Conservation (phyloP, 78 protist species). For the Bigelowiella natans region DNA sequence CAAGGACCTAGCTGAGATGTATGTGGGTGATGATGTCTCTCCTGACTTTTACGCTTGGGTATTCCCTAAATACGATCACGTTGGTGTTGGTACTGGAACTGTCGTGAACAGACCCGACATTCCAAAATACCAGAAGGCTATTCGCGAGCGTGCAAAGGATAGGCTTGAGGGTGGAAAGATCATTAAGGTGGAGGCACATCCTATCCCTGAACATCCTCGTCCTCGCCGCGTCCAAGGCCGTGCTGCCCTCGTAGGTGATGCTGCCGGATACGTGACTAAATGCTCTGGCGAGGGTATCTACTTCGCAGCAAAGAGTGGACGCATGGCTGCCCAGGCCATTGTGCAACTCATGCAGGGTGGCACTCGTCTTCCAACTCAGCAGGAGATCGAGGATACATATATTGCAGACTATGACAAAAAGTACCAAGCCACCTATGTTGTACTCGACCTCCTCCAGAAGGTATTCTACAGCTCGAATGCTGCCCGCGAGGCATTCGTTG, state of each 20-base stretch:
- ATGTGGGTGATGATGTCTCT: conserved; percentile 32
- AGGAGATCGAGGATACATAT: conserved; percentile 25
- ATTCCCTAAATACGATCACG: conserved; percentile 46
- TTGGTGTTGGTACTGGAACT: conserved; percentile 39
- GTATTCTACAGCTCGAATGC: conserved; percentile 35
- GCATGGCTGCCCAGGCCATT: conserved; percentile 37
- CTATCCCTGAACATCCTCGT: conserved; percentile 35
- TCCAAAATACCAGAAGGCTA: conserved; percentile 26
- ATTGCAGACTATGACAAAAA: background rate
- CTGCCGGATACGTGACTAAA: conserved; percentile 43
- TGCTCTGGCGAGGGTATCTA: conserved; percentile 48
- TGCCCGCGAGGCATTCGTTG: conserved; percentile 43
- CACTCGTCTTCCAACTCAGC: conserved; percentile 15
- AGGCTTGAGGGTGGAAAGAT: conserved; percentile 21
- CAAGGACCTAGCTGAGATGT: conserved; percentile 32
- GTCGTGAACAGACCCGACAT: conserved; percentile 34
- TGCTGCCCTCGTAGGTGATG: conserved; percentile 34
- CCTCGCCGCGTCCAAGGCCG: conserved; percentile 37
- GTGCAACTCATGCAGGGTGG: conserved; percentile 19
- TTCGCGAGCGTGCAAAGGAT: conserved; percentile 18
- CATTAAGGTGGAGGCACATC: conserved; percentile 42
- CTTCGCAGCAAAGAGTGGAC: conserved; percentile 44
- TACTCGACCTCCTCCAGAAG: conserved; percentile 31
- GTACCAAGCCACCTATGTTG: conserved; percentile 30
- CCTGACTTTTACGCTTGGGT: conserved; percentile 45